Conservation (phyloP, 2,329 filamentous ascomycete species). For the Tolypocladium cylindrosporum region DNA sequence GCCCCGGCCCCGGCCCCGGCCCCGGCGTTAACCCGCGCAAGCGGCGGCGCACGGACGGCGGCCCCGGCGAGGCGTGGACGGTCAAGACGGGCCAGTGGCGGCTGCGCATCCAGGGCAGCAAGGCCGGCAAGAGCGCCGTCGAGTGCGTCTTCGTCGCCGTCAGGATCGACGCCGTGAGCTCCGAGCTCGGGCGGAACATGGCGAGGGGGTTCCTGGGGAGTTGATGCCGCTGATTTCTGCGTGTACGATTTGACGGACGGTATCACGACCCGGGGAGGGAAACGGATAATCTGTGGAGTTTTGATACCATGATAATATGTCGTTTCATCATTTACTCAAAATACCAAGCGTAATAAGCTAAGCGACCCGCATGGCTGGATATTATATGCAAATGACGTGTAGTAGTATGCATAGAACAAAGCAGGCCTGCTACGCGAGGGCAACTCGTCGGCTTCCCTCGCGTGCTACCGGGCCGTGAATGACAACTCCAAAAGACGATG, state of each 20-base stretch:
- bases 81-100: conserved; percentile 64
- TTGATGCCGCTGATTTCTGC: conserved; percentile 1
- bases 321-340: background rate
- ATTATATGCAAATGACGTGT: background rate
- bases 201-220: conserved; percentile 49
- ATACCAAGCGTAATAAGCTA: background rate
- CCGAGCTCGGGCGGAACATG: conserved; percentile 56
- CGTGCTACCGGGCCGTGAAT: background rate
- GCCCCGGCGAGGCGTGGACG: conserved; percentile 42
- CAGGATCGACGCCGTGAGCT: conserved; percentile 62
- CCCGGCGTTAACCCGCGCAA: conserved; percentile 29
- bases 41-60: conserved; percentile 31
- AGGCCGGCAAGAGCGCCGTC: conserved; percentile 40
- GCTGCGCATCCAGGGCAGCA: conserved; percentile 49
- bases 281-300: background rate
- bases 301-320: background rate
- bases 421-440: background rate
- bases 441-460: background rate
- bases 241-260: background rate
- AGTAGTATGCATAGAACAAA: background rate
- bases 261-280: background rate
- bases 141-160: conserved; percentile 69
- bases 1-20: conserved; percentile 2
- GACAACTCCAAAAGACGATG: background rate
- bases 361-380: background rate